Percentiles rank a stretch among this genome's conserved stretches.
Conservation (phyloP, 345 rosid genomes). For the Syzygium grande region DNA sequence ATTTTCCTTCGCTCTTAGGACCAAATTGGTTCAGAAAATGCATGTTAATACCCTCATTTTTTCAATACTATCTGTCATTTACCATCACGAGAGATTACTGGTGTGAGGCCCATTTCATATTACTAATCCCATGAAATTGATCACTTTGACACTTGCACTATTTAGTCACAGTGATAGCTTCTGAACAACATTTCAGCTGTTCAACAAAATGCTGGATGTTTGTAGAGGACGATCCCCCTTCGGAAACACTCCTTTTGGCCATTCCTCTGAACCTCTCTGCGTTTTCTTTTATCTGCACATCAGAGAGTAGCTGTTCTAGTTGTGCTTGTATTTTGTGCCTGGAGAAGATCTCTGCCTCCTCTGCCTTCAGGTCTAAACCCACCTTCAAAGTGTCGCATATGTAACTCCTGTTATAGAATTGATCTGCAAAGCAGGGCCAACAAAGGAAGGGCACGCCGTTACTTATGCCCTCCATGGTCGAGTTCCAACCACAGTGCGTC, state of each 20-base stretch:
- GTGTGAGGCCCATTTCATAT: neutral
- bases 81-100: neutral
- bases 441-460: slow-evolving; percentile 28
- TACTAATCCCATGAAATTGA: neutral
- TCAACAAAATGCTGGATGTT: slow-evolving; percentile 15
- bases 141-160: neutral
- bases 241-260: slow-evolving; percentile 5
- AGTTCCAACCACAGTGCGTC: slow-evolving; percentile 36
- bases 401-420: slow-evolving; percentile 17
- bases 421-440: slow-evolving; percentile 25
- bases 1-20: neutral
- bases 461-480: slow-evolving; percentile 17
- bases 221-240: slow-evolving; percentile 22
- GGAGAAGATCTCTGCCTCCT: slow-evolving; percentile 15
- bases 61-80: neutral
- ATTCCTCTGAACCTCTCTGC: slow-evolving; percentile 14
- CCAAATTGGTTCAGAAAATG: neutral
- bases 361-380: neutral
- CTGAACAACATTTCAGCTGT: neutral
- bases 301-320: slow-evolving; percentile 1
- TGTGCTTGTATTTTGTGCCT: slow-evolving; percentile 15
- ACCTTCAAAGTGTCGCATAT: slow-evolving; percentile 8
- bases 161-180: neutral
- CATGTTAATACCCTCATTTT: neutral
- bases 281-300: slow-evolving; percentile 8